Conservation (phyloP, 306 rosid species). For the Albizia julibrissin region DNA sequence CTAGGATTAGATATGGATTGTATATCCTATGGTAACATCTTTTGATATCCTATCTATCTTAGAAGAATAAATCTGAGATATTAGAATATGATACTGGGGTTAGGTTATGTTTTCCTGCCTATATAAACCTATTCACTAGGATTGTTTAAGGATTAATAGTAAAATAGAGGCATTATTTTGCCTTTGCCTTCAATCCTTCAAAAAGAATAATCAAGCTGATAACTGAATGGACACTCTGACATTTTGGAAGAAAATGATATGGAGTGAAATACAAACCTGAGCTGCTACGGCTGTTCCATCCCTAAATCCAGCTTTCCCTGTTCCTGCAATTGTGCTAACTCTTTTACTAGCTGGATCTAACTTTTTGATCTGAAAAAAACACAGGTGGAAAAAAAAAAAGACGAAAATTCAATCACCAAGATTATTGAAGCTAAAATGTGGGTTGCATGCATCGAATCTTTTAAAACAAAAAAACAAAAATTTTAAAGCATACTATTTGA, state of each 20-base stretch:
- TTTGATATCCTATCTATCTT: background rate
- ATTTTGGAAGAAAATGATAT: slow-evolving; percentile 21
- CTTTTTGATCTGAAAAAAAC: slow-evolving; percentile 73
- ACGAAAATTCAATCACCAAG: slow-evolving; percentile 24
- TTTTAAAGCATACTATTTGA: slow-evolving; percentile 14
- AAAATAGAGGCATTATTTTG: no score
- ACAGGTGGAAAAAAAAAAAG: background rate
- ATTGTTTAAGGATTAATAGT: no score
- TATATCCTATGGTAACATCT: background rate
- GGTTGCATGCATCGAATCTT: slow-evolving; percentile 15
- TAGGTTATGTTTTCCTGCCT: background rate
- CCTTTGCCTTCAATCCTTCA: no score
- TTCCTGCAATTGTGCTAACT: slow-evolving; percentile 85
- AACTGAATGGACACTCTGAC: background rate
- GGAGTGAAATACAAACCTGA: slow-evolving; percentile 59
- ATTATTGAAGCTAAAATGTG: slow-evolving; percentile 22
- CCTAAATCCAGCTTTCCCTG: slow-evolving; percentile 91
- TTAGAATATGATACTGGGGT: background rate
- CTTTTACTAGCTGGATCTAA: slow-evolving; percentile 75
- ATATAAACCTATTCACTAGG: background rate
- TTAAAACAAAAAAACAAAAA: slow-evolving; percentile 18
- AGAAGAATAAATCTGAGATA: background rate
- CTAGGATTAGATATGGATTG: background rate
- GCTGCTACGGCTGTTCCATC: slow-evolving; percentile 73
- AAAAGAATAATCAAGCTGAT: background rate